phyloP scores from a whole-genome alignment of 2,329 filamentous ascomycete genomes.

The Graphilbum fragrans region DNA sequence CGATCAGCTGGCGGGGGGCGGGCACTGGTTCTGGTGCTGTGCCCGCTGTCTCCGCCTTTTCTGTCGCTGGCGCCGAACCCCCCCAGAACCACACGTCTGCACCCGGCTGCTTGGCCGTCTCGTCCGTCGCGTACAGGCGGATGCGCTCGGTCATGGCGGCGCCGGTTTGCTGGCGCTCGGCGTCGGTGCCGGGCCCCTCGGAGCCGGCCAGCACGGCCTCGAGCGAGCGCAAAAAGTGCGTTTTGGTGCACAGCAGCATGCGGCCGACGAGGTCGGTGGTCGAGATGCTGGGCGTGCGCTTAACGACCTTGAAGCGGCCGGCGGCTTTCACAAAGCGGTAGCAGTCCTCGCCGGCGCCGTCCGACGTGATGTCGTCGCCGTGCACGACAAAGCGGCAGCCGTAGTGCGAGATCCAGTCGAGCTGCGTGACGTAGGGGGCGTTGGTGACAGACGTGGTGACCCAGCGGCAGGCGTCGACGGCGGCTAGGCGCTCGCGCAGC shows the following conservation, averaged over 20 bases:
- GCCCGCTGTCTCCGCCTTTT: neutral
- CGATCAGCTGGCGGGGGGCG: constrained; percentile 54
- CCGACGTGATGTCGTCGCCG: constrained; percentile 35
- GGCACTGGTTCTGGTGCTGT: constrained; percentile 14
- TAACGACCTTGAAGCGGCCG: constrained; percentile 89
- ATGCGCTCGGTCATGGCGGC: constrained; percentile 66
- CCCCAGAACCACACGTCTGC: constrained; percentile 80
- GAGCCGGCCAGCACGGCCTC: constrained; percentile 54
- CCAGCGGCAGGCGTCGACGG: constrained; percentile 93
- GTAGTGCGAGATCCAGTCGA: constrained; percentile 91
- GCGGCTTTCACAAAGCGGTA: constrained; percentile 96
- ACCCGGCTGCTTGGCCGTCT: constrained; percentile 65
- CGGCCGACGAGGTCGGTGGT: constrained; percentile 96
- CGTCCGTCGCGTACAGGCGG: constrained; percentile 75
- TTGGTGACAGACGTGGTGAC: constrained; percentile 70
- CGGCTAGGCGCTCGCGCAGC: constrained; percentile 74
- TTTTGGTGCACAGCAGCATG: constrained; percentile 92
- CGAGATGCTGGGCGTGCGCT: constrained; percentile 89
- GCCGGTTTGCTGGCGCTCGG: constrained; percentile 51
- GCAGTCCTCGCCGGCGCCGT: constrained; percentile 87
- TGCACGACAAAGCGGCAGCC: constrained; percentile 68
- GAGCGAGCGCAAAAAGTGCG: constrained; percentile 81
- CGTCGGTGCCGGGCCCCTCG: constrained; percentile 58
- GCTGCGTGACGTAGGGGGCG: constrained; percentile 87
- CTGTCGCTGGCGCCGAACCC: neutral